A percentile compares a stretch with the other conserved stretches of the same genome.
Conservation (phyloP, 2,329 filamentous ascomycete species). For the Lachnellula occidentalis region DNA sequence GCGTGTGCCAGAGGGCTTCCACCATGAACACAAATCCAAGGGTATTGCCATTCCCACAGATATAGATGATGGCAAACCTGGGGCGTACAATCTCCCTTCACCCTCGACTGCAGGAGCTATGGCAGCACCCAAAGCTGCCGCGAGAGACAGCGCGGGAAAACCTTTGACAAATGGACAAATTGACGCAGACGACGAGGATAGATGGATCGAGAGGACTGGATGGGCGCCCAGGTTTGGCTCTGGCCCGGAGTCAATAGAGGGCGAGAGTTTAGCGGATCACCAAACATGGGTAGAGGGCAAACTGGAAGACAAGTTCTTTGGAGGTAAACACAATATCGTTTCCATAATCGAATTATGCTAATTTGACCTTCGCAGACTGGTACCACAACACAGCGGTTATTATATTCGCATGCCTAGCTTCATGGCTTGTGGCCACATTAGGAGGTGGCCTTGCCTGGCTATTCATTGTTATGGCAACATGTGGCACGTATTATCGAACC, state of each 20-base stretch:
- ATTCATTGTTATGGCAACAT: slow-evolving; percentile 85
- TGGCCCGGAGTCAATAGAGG: slow-evolving; percentile 44
- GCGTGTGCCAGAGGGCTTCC: slow-evolving; percentile 60
- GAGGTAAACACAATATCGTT: slow-evolving; percentile 48
- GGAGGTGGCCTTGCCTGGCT: slow-evolving; percentile 92
- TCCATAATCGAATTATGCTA: slow-evolving; percentile 2
- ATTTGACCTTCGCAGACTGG: slow-evolving; percentile 62
- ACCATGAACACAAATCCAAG: slow-evolving; percentile 54
- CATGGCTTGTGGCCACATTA: slow-evolving; percentile 83
- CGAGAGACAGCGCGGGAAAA: slow-evolving; percentile 43
- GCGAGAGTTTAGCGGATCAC: slow-evolving; percentile 75
- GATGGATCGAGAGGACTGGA: slow-evolving; percentile 58
- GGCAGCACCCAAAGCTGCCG: slow-evolving; percentile 37
- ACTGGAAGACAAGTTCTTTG: slow-evolving; percentile 84
- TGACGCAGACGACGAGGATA: slow-evolving; percentile 50
- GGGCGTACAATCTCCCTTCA: slow-evolving; percentile 71
- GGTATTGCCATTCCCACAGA: slow-evolving; percentile 73
- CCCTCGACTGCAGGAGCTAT: slow-evolving; percentile 66
- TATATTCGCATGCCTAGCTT: slow-evolving; percentile 82
- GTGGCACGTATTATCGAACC: slow-evolving; percentile 93
- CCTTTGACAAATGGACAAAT: slow-evolving; percentile 43
- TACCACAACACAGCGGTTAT: slow-evolving; percentile 97
- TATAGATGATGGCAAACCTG: slow-evolving; percentile 62
- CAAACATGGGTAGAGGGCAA: slow-evolving; percentile 80
- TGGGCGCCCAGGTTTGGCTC: slow-evolving; percentile 86